Base-by-base conservation (phyloP, 1,284 basidiomycete genomes). In the Puccinia polysora region DNA sequence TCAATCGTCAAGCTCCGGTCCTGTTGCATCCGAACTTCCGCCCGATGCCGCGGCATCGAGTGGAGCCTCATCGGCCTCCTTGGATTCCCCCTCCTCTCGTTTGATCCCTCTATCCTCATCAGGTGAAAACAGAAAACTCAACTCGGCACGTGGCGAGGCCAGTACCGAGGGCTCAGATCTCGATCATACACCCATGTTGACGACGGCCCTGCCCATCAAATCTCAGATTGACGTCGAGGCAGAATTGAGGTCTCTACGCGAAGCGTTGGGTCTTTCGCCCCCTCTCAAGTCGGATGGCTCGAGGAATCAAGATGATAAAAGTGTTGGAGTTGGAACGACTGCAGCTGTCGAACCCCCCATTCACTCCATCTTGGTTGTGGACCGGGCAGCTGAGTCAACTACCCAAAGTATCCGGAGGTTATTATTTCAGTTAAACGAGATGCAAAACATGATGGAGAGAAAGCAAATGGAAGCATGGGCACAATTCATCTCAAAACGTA, bases 381-480 rank as follows among this genome's bases (percentile, higher is more conserved):
- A 62, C 28, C 20, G 25, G 14, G n/a, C 40, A 43, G 25, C 36
- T 38, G 52, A 67, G 25, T 45, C 65, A 30, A 4, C 88, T 75
- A 84, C 87, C 0, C 86, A 88, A 75, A 91, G 88, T 2, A 86
- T 97, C 47, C 86, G 88, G 10, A 82, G 82, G 18, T 82, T 97
- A 23, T 83, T 98, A 0, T 84, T 85, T n/a, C 86, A 90, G 79
- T 83, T 97, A 45, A 91, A 86, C 1, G 86, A 86, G 73, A 88
- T 93, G 59, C 93, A 97, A 78, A 92, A 97, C 77, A 81, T 85
- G 74, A 86, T 88, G 65, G 93, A 98, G 78, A 81, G 83, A 5
- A 81, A 84, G 10, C 88, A 88, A 75, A 84, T 88, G 74, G 86
- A 86, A 73, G 88, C 89, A 69, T 98, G 96, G 95, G 91, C 96